Evolutionary conservation across 1,284 basidiomycete species (phyloP).

Genomic region (Mycena sp.): DNA sequence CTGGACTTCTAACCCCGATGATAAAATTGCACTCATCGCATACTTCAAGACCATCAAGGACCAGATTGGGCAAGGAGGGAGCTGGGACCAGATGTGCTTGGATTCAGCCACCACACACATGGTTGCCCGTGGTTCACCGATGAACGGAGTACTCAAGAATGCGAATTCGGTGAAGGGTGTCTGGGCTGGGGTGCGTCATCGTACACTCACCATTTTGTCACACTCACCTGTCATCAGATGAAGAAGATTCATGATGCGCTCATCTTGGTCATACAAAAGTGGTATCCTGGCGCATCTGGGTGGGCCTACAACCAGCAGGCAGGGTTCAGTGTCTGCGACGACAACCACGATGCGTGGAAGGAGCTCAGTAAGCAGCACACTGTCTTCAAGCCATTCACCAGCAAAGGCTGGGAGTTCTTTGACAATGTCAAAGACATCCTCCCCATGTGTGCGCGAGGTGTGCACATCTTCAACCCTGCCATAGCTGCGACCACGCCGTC

Average conservation of each 20-base stretch:
- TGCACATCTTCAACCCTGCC: constrained; percentile 7
- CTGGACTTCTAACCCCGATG: not conserved
- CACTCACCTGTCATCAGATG: not conserved
- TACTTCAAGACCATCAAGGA: not conserved
- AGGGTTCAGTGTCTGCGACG: constrained; percentile 13
- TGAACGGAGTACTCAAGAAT: constrained; percentile 1
- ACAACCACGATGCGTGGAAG: constrained; percentile 7
- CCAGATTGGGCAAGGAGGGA: not conserved
- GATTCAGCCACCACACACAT: not conserved
- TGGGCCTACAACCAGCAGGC: constrained; percentile 11
- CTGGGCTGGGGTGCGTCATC: constrained; percentile 1
- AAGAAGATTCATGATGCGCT: constrained; percentile 8
- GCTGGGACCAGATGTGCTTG: not conserved
- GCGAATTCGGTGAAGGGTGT: not conserved
- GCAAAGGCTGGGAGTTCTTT: constrained; percentile 13
- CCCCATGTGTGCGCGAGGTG: not conserved
- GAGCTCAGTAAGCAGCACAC: constrained; percentile 1
- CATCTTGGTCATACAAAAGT: not conserved
- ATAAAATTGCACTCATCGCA: not conserved
- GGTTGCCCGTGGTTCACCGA: not conserved
- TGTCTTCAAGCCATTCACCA: constrained; percentile 9
- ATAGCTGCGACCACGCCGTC: not conserved
- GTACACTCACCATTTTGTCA: not conserved
- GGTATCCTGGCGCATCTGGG: constrained; percentile 5
- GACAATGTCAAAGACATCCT: constrained; percentile 5